Base-by-base conservation (phyloP, 345 rosid species). In the Arabis alpina region DNA sequence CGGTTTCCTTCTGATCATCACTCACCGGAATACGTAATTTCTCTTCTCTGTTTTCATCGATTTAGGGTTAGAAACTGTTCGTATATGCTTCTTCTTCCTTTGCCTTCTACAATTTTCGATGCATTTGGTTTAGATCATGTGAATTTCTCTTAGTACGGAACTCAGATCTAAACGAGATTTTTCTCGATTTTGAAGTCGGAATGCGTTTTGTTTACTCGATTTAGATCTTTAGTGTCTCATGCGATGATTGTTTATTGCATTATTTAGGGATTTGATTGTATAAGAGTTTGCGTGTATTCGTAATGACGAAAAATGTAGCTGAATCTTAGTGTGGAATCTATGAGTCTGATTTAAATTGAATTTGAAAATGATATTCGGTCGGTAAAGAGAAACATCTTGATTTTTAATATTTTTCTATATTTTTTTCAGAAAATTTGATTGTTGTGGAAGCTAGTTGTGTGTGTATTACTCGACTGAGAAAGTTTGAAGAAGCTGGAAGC, bases 1-100 rank as follows among this genome's bases (percentile, higher is more conserved):
- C 71, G 75, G 75, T 70, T 76, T 70, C 75, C 66, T 69, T 58
- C 55, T 76, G 79, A 76, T 76, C 75, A 76, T 76, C 75, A 74
- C 60, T 58, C 77, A 2, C 61, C 27, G 40, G 25, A 54, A 19
- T 49, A 65, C 41, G 54, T 68, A 49, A 48, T 69, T 60, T 62
- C 25, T 62, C 43, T 32, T 62, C 40, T 41, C 59, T 23, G 9
- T 6, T 9, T 12, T 27, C 7, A 16, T n/a, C 36, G 58, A 68
- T 61, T 74, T 66, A 59, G 50, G 77, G 30, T 66, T 66, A 24
- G 16, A 52, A 65, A 23, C 72, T 58, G 23, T 32, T 51, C 42
- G 8, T 28, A 28, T 43, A 59, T 50, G 54, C 54, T 37, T 62
- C 3, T 42, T 54, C 15, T 63, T 32, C 15, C 10, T 44, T 24